Evolutionary conservation across 1,284 basidiomycete species (phyloP).

Genomic region (Boletus subluridellus): DNA sequence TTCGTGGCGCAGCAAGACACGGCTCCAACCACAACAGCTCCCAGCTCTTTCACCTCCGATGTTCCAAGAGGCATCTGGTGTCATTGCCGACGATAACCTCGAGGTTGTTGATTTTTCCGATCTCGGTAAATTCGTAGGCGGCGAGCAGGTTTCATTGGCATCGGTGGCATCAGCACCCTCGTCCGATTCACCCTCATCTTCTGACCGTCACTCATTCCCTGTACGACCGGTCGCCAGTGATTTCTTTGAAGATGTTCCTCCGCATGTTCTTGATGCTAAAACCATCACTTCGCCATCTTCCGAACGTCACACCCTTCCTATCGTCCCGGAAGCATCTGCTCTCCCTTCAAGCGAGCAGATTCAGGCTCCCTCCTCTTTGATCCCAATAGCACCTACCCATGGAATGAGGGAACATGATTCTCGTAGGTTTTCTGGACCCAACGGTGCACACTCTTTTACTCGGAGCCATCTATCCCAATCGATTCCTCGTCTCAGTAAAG

Average conservation of each 20-base stretch:
- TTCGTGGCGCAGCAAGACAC: conserved; percentile 61
- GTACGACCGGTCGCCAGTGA: conserved; percentile 59
- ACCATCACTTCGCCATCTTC: conserved; percentile 22
- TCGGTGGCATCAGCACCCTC: conserved; percentile 15
- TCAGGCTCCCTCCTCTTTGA: neutral
- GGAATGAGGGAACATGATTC: conserved; percentile 22
- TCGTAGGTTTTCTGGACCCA: conserved; percentile 18
- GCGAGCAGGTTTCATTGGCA: conserved; percentile 19
- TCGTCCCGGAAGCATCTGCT: conserved; percentile 18
- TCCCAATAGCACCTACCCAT: neutral
- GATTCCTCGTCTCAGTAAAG: conserved; percentile 29
- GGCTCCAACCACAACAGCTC: conserved; percentile 27
- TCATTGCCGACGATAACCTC: conserved; percentile 54
- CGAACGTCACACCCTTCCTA: conserved; percentile 19
- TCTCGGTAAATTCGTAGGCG: conserved; percentile 62
- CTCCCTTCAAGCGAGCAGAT: conserved; percentile 12
- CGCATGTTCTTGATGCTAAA: conserved; percentile 38
- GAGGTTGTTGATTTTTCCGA: conserved; percentile 78
- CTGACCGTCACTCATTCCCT: conserved; percentile 23
- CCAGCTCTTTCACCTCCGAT: conserved; percentile 37
- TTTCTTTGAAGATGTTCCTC: conserved; percentile 56
- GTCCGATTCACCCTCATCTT: conserved; percentile 18
- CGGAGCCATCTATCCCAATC: conserved; percentile 22
- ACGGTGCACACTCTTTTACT: conserved; percentile 14
- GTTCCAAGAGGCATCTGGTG: conserved; percentile 45